phyloP scores from a whole-genome alignment of 768 basidiomycete genomes.

The Serendipita indica region DNA sequence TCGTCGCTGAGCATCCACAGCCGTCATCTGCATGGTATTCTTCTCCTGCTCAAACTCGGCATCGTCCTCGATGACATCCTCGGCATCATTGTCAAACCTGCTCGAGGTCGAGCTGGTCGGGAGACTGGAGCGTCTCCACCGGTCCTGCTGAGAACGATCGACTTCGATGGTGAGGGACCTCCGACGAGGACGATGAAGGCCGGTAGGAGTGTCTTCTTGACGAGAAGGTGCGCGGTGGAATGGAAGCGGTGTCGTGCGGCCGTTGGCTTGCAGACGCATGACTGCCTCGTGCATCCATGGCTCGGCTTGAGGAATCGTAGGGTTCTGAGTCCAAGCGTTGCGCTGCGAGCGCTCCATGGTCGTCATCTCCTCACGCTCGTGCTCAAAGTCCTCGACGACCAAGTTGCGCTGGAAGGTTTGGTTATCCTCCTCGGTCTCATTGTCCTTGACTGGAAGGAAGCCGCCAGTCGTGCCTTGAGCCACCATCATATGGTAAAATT shows the following conservation, averaged over 20 bases:
- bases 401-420: slow-evolving; percentile 29
- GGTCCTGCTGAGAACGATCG: not conserved
- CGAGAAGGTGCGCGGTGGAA: slow-evolving; percentile 15
- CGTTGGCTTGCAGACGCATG: slow-evolving; percentile 39
- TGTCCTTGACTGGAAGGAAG: slow-evolving; percentile 20
- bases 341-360: slow-evolving; percentile 23
- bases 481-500: slow-evolving; percentile 56
- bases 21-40: slow-evolving; percentile 27
- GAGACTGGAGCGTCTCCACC: slow-evolving; percentile 29
- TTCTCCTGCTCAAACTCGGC: slow-evolving; percentile 17
- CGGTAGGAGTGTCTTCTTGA: slow-evolving; percentile 15
- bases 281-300: slow-evolving; percentile 82
- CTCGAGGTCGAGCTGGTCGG: slow-evolving; percentile 35
- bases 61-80: slow-evolving; percentile 18
- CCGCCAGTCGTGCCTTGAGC: slow-evolving; percentile 41
- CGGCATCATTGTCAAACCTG: slow-evolving; percentile 31
- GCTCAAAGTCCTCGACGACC: slow-evolving; percentile 32
- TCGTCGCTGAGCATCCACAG: slow-evolving; percentile 22
- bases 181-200: not conserved
- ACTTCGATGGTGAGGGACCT: slow-evolving; percentile 9
- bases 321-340: slow-evolving; percentile 27
- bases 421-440: slow-evolving; percentile 22
- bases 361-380: slow-evolving; percentile 22
- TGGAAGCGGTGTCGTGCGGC: slow-evolving; percentile 4
- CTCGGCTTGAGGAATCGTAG: slow-evolving; percentile 47